These are phyloP conservation scores for Alternaria incomplexa DNA, from an alignment of 2,329 filamentous ascomycete species.

Conservation along the genomic window DNA sequence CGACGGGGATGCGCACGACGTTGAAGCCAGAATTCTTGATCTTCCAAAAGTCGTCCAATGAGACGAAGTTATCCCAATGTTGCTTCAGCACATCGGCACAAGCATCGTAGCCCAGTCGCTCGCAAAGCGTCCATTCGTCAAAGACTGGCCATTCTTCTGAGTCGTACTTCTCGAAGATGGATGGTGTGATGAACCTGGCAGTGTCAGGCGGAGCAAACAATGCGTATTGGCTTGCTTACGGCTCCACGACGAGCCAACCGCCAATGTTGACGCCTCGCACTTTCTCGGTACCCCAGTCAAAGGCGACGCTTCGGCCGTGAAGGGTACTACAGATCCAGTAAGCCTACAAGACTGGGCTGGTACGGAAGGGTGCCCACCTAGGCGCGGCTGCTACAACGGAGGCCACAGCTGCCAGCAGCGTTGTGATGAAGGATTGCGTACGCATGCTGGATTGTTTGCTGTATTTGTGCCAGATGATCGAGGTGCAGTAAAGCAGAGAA, in stretches of 20 bases:
- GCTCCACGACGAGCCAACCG: conserved; percentile 44
- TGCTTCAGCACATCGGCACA: conserved; percentile 53
- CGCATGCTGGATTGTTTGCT: conserved; percentile 14
- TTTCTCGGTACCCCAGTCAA: conserved; percentile 53
- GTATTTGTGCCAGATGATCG: neutral
- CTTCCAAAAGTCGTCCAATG: conserved; percentile 59
- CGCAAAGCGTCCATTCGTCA: conserved; percentile 59
- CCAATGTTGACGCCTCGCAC: conserved; percentile 46
- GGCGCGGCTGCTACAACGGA: conserved; percentile 23
- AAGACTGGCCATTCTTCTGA: conserved; percentile 43
- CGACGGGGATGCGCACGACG: conserved; percentile 64
- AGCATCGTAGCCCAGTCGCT: conserved; percentile 55
- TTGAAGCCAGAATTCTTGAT: conserved; percentile 65
- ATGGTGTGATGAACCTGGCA: conserved; percentile 61
- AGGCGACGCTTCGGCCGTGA: conserved; percentile 26
- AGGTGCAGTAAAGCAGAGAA: neutral
- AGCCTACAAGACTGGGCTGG: neutral
- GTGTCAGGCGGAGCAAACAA: conserved; percentile 4
- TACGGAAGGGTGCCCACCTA: conserved; percentile 12
- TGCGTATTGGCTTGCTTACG: conserved; percentile 15
- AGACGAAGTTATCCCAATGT: conserved; percentile 61
- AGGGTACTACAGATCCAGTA: neutral
- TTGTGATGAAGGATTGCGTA: conserved; percentile 6
- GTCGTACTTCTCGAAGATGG: conserved; percentile 54
- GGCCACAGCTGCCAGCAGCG: conserved; percentile 13